Percentiles rank a stretch among this genome's conserved stretches.
These are phyloP conservation scores for Paraurostyla sp. DNA, from an alignment of 73 alveolate species.

Conservation along the genomic window DNA sequence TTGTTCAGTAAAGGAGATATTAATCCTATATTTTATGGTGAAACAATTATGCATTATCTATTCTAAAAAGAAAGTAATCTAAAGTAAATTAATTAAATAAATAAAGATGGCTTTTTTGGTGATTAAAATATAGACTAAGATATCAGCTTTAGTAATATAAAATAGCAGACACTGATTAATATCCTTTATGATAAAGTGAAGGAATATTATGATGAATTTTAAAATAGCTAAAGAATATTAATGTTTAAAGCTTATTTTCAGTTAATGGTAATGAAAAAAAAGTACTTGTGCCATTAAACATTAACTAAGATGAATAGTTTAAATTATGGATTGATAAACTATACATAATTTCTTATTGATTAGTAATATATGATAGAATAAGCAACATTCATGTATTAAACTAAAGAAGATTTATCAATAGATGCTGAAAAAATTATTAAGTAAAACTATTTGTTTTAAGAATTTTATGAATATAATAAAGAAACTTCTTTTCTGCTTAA, in stretches of 20 bases:
- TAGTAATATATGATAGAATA: constrained; percentile 34
- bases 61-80: not conserved
- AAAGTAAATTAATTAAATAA: not conserved
- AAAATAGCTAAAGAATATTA: not conserved
- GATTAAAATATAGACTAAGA: too few species aligned
- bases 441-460: not conserved
- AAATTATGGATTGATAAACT: not conserved
- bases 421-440: not conserved
- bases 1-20: not conserved
- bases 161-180: not conserved
- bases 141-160: too few species aligned
- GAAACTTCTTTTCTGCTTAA: not conserved
- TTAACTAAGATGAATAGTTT: not conserved
- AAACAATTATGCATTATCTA: too few species aligned
- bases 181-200: constrained; percentile 20
- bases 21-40: not conserved
- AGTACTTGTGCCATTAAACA: constrained; percentile 33
- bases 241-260: constrained; percentile 54
- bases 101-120: too few species aligned
- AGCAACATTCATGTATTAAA: not conserved
- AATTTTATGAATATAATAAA: constrained; percentile 20
- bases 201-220: not conserved
- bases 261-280: not conserved
- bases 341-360: constrained; percentile 39
- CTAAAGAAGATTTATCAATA: not conserved